Evolutionary conservation across 148 eudicot species (phyloP).

Genomic region (Amaranthus palmeri): DNA sequence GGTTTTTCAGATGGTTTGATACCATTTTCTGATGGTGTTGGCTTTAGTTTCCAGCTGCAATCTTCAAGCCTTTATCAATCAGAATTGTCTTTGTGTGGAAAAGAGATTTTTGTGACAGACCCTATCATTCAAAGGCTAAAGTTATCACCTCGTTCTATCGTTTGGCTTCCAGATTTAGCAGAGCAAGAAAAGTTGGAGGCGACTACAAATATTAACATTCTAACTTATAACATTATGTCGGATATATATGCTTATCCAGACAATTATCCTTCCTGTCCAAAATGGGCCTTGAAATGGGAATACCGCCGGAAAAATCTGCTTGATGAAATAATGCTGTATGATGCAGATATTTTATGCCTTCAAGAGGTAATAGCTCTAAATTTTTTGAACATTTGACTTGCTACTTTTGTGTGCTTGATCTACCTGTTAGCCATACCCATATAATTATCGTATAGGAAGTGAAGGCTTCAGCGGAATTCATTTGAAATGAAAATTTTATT

Average conservation of each 20-base stretch:
- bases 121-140: constrained; percentile 31
- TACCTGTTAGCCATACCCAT: not conserved
- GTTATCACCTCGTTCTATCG: constrained; percentile 17
- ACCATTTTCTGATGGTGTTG: constrained; percentile 66
- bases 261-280: constrained; percentile 64
- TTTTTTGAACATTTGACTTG: not conserved
- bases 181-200: constrained; percentile 7
- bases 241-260: constrained; percentile 48
- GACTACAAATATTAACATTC: constrained; percentile 43
- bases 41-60: constrained; percentile 64
- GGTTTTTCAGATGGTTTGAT: constrained; percentile 50
- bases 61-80: constrained; percentile 35
- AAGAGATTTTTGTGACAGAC: constrained; percentile 37
- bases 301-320: constrained; percentile 78
- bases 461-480: not conserved
- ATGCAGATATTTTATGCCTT: constrained; percentile 85
- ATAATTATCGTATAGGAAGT: not conserved
- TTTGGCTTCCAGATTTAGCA: constrained; percentile 15
- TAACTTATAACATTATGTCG: constrained; percentile 75
- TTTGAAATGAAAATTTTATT: not conserved
- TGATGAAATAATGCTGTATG: constrained; percentile 63
- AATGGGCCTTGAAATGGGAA: constrained; percentile 90
- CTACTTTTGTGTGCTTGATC: constrained; percentile 1
- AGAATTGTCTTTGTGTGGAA: constrained; percentile 4
- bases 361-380: constrained; percentile 60